Percentiles rank a stretch among this genome's conserved stretches.
These are phyloP conservation scores for Mychonastes homosphaera DNA, from an alignment of 139 green algal genomes.

Conservation along the genomic window DNA sequence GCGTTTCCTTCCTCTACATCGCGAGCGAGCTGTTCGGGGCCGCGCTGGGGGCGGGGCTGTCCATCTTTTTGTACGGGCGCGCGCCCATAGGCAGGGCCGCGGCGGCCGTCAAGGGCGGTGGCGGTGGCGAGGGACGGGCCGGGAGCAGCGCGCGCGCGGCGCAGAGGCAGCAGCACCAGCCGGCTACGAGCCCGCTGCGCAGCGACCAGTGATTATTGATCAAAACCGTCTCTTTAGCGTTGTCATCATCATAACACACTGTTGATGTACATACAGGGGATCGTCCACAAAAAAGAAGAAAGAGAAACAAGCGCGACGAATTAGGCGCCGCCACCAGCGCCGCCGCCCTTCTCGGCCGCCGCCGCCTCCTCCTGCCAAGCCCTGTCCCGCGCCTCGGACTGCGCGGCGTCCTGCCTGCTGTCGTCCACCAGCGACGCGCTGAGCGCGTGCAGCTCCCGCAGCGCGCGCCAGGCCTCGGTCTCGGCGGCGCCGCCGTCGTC, in stretches of 20 bases:
- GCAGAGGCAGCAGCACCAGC: not conserved
- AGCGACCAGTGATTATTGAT: not conserved
- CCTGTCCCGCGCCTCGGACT: not conserved
- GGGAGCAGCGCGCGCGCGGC: not conserved
- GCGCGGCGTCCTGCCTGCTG: not conserved
- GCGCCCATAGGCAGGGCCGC: conserved; percentile 17
- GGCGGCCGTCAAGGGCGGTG: conserved; percentile 2
- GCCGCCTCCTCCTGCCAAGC: too few relatives aligned
- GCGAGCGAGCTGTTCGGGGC: conserved; percentile 52
- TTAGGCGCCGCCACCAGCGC: too few relatives aligned
- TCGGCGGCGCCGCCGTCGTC: not conserved
- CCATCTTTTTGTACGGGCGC: conserved; percentile 59
- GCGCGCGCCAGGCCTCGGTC: too few relatives aligned
- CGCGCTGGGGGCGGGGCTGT: conserved; percentile 34
- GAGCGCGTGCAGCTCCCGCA: too few relatives aligned
- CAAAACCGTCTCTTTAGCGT: not conserved
- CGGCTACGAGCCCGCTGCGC: not conserved
- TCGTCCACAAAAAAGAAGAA: too few relatives aligned
- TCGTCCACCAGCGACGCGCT: not conserved
- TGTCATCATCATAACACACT: not conserved
- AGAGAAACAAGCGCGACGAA: too few relatives aligned
- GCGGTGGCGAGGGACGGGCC: not conserved
- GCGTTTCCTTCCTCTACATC: conserved; percentile 59
- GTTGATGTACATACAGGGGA: not conserved
- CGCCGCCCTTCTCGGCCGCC: too few relatives aligned